Evolutionary conservation across 306 rosid genomes (phyloP).

Genomic region (Ziziphus jujuba): DNA sequence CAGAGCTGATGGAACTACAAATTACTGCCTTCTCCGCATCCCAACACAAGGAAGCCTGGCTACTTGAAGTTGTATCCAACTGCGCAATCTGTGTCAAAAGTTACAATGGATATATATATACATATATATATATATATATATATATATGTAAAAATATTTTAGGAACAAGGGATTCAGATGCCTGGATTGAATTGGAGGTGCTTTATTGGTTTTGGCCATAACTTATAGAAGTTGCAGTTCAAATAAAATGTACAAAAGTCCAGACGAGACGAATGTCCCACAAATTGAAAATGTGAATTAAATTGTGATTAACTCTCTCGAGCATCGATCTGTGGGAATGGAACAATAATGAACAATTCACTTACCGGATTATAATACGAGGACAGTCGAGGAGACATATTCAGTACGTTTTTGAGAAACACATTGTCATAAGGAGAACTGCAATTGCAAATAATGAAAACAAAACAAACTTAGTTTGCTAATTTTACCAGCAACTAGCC

Average conservation of each 20-base stretch:
- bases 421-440: conserved; percentile 9
- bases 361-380: conserved; percentile 22
- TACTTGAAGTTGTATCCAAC: conserved; percentile 2
- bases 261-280: not conserved
- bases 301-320: too few relatives aligned
- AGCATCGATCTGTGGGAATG: not conserved
- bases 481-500: not conserved
- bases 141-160: not conserved
- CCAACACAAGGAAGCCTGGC: conserved; percentile 24
- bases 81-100: not conserved
- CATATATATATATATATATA: not conserved
- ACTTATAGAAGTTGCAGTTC: too few relatives aligned
- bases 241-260: not conserved
- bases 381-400: conserved; percentile 23
- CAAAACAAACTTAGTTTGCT: not conserved
- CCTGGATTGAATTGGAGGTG: too few relatives aligned
- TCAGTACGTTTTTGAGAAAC: conserved; percentile 2
- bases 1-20: conserved; percentile 13
- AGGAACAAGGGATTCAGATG: too few relatives aligned
- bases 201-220: too few relatives aligned
- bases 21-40: conserved; percentile 13
- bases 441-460: not conserved
- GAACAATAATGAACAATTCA: not conserved
- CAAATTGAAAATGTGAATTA: not conserved
- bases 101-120: not conserved